A percentile compares a stretch with the other conserved stretches of the same genome.
Evolutionary conservation across 129 eudicot species (phyloP).

Genomic region (Flaveria bidentis): DNA sequence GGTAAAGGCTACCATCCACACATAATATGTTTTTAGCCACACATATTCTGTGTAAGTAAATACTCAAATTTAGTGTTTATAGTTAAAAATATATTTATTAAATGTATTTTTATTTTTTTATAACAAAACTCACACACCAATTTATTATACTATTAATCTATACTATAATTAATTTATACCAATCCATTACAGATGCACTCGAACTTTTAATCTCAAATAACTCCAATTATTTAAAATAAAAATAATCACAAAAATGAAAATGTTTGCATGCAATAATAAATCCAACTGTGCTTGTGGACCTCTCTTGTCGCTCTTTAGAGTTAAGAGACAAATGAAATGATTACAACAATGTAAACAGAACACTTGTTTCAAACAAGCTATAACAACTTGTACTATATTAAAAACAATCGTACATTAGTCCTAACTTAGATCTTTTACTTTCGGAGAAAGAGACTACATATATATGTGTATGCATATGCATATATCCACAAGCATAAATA

Average conservation of each 20-base stretch:
- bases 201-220: too few species aligned
- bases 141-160: too few species aligned
- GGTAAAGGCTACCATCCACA: too few species aligned
- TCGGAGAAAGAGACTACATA: not conserved
- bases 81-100: too few species aligned
- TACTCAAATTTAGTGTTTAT: too few species aligned
- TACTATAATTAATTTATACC: too few species aligned
- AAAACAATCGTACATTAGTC: not conserved
- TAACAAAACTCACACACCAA: too few species aligned
- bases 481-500: conserved; percentile 18
- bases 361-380: conserved; percentile 6
- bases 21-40: too few species aligned
- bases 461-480: not conserved
- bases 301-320: conserved; percentile 10
- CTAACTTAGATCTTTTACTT: not conserved
- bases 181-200: too few species aligned
- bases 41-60: too few species aligned
- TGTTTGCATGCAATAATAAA: not conserved
- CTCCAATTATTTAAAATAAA: not conserved
- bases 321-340: not conserved
- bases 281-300: not conserved
- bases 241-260: not conserved
- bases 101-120: too few species aligned
- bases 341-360: not conserved
- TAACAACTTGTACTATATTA: conserved; percentile 4